Conservation (phyloP, 2,329 filamentous ascomycete genomes). For the Pleomassaria siparia region DNA sequence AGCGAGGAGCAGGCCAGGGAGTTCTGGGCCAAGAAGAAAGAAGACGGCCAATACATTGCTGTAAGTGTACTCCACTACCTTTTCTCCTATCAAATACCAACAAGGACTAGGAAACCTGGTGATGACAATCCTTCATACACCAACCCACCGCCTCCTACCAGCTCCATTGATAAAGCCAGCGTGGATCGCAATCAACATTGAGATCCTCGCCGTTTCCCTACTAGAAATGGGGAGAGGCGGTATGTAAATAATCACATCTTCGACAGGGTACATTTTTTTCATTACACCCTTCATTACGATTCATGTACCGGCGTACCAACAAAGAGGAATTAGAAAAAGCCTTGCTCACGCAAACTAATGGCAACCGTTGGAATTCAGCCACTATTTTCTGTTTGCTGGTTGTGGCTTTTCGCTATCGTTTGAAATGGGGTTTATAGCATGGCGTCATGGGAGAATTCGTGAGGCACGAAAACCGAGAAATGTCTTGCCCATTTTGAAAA, state of each 20-base stretch:
- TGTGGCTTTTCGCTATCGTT: not conserved
- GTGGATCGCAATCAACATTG: too few relatives aligned
- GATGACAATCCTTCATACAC: not conserved
- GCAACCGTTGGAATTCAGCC: not conserved
- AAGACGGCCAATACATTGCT: slow-evolving; percentile 92
- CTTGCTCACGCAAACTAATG: not conserved
- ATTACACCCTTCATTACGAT: not conserved
- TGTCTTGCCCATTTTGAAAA: not conserved
- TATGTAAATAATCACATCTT: not conserved
- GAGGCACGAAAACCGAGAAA: not conserved
- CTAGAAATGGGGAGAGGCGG: not conserved
- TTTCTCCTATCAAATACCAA: not conserved
- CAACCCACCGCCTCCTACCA: not conserved
- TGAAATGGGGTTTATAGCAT: not conserved
- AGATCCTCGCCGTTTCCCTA: not conserved
- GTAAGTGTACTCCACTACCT: slow-evolving; percentile 44
- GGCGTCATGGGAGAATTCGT: too few relatives aligned
- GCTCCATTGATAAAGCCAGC: not conserved
- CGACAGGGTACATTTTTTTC: not conserved
- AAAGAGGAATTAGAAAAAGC: not conserved
- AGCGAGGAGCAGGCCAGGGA: slow-evolving; percentile 77
- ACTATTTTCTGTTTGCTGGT: not conserved
- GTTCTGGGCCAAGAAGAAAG: slow-evolving; percentile 92
- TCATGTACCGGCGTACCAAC: not conserved
- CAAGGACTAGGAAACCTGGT: slow-evolving; percentile 3